phyloP scores from a whole-genome alignment of 2,329 filamentous ascomycete species.

The Hypoxylon sp. region DNA sequence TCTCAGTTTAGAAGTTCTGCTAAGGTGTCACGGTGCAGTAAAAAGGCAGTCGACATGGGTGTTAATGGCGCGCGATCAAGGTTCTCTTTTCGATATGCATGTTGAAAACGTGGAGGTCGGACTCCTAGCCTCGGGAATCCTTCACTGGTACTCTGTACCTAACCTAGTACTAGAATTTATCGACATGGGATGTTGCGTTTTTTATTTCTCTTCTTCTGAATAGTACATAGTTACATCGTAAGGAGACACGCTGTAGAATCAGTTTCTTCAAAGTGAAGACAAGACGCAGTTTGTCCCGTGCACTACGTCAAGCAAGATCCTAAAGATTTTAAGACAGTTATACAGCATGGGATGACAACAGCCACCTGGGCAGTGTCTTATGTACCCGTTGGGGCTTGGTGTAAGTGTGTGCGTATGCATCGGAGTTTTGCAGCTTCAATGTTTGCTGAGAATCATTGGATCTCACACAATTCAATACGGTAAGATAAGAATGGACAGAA shows the following conservation, averaged over 20 bases:
- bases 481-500: slow-evolving; percentile 10
- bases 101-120: slow-evolving; percentile 28
- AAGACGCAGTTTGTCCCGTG: slow-evolving; percentile 9
- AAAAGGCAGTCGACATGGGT: slow-evolving; percentile 18
- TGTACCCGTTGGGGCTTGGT: background rate
- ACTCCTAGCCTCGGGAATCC: slow-evolving; percentile 16
- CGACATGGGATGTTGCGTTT: background rate
- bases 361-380: slow-evolving; percentile 7
- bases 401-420: slow-evolving; percentile 9
- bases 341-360: slow-evolving; percentile 37
- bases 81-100: slow-evolving; percentile 28
- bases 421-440: slow-evolving; percentile 23
- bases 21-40: slow-evolving; percentile 27
- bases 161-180: slow-evolving; percentile 4
- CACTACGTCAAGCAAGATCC: slow-evolving; percentile 14
- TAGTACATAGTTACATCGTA: slow-evolving; percentile 1
- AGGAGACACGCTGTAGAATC: background rate
- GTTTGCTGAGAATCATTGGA: slow-evolving; percentile 5
- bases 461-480: slow-evolving; percentile 10
- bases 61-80: slow-evolving; percentile 28
- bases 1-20: slow-evolving; percentile 7
- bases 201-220: background rate
- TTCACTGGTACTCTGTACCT: slow-evolving; percentile 10
- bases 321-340: slow-evolving; percentile 4
- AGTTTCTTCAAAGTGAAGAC: slow-evolving; percentile 10